Evolutionary conservation across 1,139 yeast genomes (phyloP), one percentile per base, ranked within the genome.

Genomic region (Yamadazyma kanchanaburiensis): DNA sequence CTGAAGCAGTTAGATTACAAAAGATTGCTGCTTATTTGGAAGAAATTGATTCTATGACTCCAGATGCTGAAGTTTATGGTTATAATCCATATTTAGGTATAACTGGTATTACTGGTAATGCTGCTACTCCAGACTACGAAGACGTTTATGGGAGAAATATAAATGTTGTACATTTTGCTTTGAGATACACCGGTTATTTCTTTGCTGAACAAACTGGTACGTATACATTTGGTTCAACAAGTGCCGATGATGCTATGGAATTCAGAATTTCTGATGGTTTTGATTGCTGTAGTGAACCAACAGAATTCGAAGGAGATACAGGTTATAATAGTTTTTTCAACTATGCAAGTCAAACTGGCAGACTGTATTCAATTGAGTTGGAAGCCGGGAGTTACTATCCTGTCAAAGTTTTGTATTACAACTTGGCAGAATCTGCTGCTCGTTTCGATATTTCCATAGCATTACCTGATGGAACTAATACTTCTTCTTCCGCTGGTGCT

Each of bases 101-200:
- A 8, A 8, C 10, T 7, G 20, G 20, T 7, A 10, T 18, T 10
- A 18, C 20, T 18, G 10, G 7, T 7, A 10, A 7, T 18, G 20
- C 20, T 10, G 10, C 9, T 14, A 20, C 12, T 15, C 12, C 7
- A 6, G 26, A 25, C 13, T 19, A 12, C 13, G 10, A 17, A 14
- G 15, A 19, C 11, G 9, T 32, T 12, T 32, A 32, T 17, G 34
- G 32, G n/a, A 21, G 29, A 22, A 14, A 5, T 5, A 28, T 25
- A 6, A 22, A 25, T 12, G 16, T 21, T 10, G 9, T 17, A 5
- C 15, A 23, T n/a, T 32, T 49, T 30, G 40, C 42, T 15, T 21
- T 50, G 12, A 53, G 48, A 33, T 33, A 50, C 8, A 37, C 46
- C 12, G 58, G 58, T 29, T 54, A 52, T 25, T 49, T 51, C 33